Evolutionary conservation across 202 grass and related monocot species (phyloP), one percentile per base, ranked within the genome.

Genomic region (Musa balbisiana): DNA sequence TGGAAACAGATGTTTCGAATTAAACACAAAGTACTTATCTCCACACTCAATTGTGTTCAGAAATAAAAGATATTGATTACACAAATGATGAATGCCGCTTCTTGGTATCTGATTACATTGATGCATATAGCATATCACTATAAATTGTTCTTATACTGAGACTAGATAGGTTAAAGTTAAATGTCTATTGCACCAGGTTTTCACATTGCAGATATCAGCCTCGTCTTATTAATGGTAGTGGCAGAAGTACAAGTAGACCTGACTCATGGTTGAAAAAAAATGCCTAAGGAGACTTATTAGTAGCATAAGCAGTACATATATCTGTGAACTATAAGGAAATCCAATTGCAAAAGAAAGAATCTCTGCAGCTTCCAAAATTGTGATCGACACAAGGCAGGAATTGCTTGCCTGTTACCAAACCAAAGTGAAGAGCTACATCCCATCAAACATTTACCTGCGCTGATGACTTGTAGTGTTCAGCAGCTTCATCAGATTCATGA

Each of bases 371-470:
- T n/a, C 16, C 49, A 19, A 58, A n/a, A 15, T 10, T 17, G 33
- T 43, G 33, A 43, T 5, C 33, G 4, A 43, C 4, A 6, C 33
- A 43, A 43, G 33, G 33, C 5, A 21, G 50, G 21, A 64, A 65
- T 65, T 77, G n/a, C 11, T 59, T 77, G 60, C 59, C 33, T 6
- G 51, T 64, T 64, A 76, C 52, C 26, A 51, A 58, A 64, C 43
- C 52, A 27, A 33, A 64, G 25, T 20, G 12, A 12, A 62, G 14
- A 72, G 9, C 22, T 15, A 53, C 49, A 53, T 52, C 21, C 26
- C 22, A 64, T 73, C 69, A 80, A 64, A 27, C 23, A 71, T 53
- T 80, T 80, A 80, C 78, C 78, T 80, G 69, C 49, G 4, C 33
- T 3, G 49, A 51, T 13, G 43, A 52, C 16, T 73, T 53, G 62